phyloP scores from a whole-genome alignment of 139 green algal species.

The Tetratostichococcus sp. region DNA sequence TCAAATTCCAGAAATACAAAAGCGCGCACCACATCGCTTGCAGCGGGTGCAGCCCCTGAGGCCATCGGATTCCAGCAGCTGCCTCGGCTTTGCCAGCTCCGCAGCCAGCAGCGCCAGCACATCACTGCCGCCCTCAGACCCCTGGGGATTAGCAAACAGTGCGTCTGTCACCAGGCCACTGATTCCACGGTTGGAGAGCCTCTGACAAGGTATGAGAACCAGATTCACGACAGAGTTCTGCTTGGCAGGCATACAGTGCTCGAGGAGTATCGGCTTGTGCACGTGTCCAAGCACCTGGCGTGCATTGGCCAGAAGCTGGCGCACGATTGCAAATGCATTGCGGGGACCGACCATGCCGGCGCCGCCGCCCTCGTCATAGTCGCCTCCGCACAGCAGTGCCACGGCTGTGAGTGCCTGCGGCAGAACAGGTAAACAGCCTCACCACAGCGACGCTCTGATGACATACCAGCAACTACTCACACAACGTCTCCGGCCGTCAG shows the following conservation, averaged over 20 bases:
- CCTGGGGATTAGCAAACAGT: background rate
- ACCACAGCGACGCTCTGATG: no score
- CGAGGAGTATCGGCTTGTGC: no score
- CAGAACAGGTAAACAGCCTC: no score
- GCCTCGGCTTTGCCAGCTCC: background rate
- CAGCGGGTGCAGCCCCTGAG: slow-evolving; percentile 16
- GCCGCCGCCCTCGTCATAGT: slow-evolving; percentile 23
- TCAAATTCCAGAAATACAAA: no score
- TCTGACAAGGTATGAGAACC: no score
- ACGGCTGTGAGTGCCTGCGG: background rate
- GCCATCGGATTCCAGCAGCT: background rate
- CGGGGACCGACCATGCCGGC: slow-evolving; percentile 9
- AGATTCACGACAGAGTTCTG: no score
- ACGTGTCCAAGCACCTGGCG: background rate
- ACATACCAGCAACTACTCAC: no score
- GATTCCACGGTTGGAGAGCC: no score
- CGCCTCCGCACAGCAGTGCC: background rate
- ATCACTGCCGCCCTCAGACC: background rate
- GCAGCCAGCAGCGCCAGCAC: slow-evolving; percentile 12
- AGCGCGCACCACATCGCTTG: slow-evolving; percentile 17
- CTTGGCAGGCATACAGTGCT: no score
- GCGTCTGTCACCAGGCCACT: no score
- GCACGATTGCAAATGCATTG: slow-evolving; percentile 10
- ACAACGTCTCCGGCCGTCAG: no score
- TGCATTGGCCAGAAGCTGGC: slow-evolving; percentile 11